Base-by-base conservation (phyloP, 495 filamentous ascomycete species). In the Aspergillus bridgeri region DNA sequence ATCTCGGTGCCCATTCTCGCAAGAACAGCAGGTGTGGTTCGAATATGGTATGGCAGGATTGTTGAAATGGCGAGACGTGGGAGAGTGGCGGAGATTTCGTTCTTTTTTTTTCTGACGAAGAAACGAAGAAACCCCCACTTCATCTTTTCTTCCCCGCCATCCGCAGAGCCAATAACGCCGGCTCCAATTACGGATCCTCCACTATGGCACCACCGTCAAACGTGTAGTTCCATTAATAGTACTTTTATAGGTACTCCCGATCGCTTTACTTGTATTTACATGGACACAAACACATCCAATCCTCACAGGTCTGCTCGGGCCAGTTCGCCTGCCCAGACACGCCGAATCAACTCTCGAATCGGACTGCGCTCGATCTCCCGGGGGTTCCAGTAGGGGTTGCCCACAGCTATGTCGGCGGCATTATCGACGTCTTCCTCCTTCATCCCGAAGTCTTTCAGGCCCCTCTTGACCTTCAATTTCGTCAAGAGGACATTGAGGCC, bases 271-370 rank as follows among this genome's bases (percentile, higher is more conserved):
- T 53, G 43, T 53, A 43, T 43, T n/a, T n/a, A 42, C 51, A 53
- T 15, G 15, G 33, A n/a, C 22, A 13, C 18, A 19, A 33, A 9
- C 5, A 21, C 20, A 8, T 23, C 1, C 19, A 2, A 19, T 8
- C 6, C 60, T 68, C 76, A 86, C 65, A 86, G 58, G 67, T 88
- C 78, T 18, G 77, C 79, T 51, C 72, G 76, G 19, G 86, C 86
- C 22, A 77, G 76, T 64, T 89, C 85, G n/a, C 85, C 86, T 47
- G 83, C 84, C 82, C 83, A 89, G 13, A 85, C 84, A 48, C 86
- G 71, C 51, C 86, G 74, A 53, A 88, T 83, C 62, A 87, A 65
- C 69, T 89, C 86, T 43, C 82, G 77, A 57, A 88, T 80, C 0
- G 75, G 79, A 0, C 63, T 75, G 23, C 75, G 79, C 70, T 85